A percentile compares a stretch with the other conserved stretches of the same genome.
Conservation (phyloP, 441 rosid species). For the Corymbia citriodora region DNA sequence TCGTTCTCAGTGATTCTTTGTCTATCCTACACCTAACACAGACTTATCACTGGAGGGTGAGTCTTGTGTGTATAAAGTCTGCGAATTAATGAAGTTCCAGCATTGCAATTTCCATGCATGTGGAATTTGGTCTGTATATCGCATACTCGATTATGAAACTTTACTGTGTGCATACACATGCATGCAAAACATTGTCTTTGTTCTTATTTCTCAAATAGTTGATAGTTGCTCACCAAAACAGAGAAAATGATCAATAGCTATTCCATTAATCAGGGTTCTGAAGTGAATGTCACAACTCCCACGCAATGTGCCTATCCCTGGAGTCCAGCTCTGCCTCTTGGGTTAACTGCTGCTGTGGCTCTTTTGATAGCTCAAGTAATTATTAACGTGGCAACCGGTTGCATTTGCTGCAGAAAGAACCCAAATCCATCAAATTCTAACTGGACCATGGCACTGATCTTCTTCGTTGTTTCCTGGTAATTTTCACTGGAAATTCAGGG, state of each 20-base stretch:
- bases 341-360: conserved; percentile 62
- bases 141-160: neutral
- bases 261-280: conserved; percentile 43
- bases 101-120: neutral
- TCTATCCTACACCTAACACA: neutral
- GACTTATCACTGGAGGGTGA: neutral
- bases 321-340: conserved; percentile 75
- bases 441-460: conserved; percentile 54
- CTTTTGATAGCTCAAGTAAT: conserved; percentile 70
- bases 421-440: conserved; percentile 42
- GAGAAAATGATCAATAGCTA: neutral
- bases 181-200: neutral
- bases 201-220: neutral
- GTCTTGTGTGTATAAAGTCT: neutral
- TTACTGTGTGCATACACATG: neutral
- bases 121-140: neutral
- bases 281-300: conserved; percentile 34
- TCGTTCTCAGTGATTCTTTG: neutral
- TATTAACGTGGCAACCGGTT: conserved; percentile 56
- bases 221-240: neutral
- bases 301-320: conserved; percentile 61
- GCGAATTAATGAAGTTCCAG: neutral
- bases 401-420: conserved; percentile 72
- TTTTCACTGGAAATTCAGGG: neutral
- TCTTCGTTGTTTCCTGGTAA: conserved; percentile 82